Evolutionary conservation across 352 stramenopile species (phyloP).

Genomic region (Phytophthora rubi): DNA sequence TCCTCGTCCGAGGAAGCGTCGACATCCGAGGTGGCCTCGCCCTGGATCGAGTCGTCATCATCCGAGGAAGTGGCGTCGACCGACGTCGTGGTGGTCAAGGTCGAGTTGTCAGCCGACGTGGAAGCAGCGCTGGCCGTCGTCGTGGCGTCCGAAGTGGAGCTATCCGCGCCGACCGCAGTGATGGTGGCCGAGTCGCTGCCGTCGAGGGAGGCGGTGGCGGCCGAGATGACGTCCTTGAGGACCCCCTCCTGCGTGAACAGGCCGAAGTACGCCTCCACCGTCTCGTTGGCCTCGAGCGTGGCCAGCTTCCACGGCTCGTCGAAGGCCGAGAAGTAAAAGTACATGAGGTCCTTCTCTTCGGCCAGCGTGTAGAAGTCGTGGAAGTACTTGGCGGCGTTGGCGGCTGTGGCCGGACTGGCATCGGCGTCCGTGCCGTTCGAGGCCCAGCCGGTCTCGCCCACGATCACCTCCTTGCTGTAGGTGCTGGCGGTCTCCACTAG

Average conservation of each 20-base stretch:
- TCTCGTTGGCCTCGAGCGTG: constrained; percentile 53
- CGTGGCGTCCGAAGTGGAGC: constrained; percentile 1
- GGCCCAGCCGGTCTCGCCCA: constrained; percentile 76
- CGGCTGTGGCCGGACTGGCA: constrained; percentile 43
- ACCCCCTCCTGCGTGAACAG: constrained; percentile 55
- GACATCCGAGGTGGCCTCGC: constrained; percentile 3
- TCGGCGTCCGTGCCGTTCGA: constrained; percentile 39
- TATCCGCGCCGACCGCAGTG: constrained; percentile 13
- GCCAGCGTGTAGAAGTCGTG: constrained; percentile 69
- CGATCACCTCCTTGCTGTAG: constrained; percentile 64
- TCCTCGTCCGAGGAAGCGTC: constrained; percentile 12
- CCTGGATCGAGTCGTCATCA: constrained; percentile 2
- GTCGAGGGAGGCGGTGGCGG: constrained; percentile 22
- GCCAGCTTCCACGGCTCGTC: constrained; percentile 70
- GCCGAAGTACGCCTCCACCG: constrained; percentile 77
- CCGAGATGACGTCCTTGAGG: constrained; percentile 55
- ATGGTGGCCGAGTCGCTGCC: constrained; percentile 19
- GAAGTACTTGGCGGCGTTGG: constrained; percentile 59
- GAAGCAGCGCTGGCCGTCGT: constrained; percentile 4
- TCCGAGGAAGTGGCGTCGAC: neutral
- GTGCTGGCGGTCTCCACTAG: constrained; percentile 37
- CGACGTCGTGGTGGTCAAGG: no score
- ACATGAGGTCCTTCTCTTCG: constrained; percentile 49
- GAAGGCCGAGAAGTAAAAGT: constrained; percentile 79
- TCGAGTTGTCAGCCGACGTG: neutral